Evolutionary conservation across 352 stramenopile species (phyloP), one percentile per base, ranked within the genome.

Genomic region (Phytophthora citricola): DNA sequence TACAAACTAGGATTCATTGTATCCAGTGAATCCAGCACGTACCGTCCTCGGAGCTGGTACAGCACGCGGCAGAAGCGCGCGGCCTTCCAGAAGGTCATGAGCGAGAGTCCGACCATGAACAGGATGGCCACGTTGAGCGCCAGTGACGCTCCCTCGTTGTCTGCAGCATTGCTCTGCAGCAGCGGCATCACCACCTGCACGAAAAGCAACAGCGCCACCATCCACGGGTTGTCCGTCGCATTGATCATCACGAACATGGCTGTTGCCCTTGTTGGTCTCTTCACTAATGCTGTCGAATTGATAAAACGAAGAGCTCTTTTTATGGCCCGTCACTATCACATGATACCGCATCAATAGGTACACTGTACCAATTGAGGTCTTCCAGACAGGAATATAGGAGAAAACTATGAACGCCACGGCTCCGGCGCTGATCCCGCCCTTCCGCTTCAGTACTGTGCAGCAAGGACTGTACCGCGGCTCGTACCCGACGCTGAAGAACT

Each of bases 401-500:
- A n/a, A 27, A 8, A 61, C 15, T 3, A 81, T 78, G 73, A 78
- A 73, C 62, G 82, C 80, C 29, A 81, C 72, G 29, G 80, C 79
- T 53, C 79, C 84, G 29, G 86, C 88, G 65, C 58, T 96, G 55
- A 92, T 96, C 69, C 88, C 88, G 50, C 88, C 88, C 64, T 96
- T 96, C 76, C 85, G 88, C 63, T 96, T 92, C 75, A 94, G 83
- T 64, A 89, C 77, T 1, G 85, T 94, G 52, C 85, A 96, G 73
- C 79, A 94, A 38, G 73, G 81, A 12, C 59, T 96, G 41, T 94
- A 92, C 60, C 88, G 88, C 44, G 88, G 88, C 4, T 77, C 84
- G 27, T 94, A 94, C 59, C 88, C 86, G 61, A 94, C 88, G 71
- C 80, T 94, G 56, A 93, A 93, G 70, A 94, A 93, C 74, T 93